These are phyloP conservation scores for Starmerella stellata DNA, from an alignment of 805 yeast genomes.

Conservation along the genomic window DNA sequence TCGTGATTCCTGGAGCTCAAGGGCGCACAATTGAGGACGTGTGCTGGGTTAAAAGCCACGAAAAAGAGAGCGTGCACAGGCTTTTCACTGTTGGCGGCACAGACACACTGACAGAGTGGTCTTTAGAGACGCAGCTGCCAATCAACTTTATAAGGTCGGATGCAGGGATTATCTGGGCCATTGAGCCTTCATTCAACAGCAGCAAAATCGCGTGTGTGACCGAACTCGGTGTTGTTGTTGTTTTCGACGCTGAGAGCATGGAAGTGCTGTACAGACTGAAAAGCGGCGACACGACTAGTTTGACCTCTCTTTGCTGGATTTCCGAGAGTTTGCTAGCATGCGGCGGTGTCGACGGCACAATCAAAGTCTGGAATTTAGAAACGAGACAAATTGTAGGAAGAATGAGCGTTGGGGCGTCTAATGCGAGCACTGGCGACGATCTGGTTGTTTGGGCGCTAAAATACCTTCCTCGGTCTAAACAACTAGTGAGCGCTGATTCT, in stretches of 20 bases:
- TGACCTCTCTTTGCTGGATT: conserved; percentile 63
- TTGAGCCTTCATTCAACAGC: conserved; percentile 45
- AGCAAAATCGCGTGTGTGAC: conserved; percentile 72
- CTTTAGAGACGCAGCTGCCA: conserved; percentile 55
- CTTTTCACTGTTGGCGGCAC: conserved; percentile 91
- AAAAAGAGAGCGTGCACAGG: conserved; percentile 27
- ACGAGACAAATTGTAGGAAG: conserved; percentile 59
- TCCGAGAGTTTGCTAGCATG: conserved; percentile 52
- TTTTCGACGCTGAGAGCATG: conserved; percentile 69
- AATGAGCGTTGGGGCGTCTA: conserved; percentile 70
- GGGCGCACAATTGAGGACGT: conserved; percentile 80
- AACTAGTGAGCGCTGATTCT: conserved; percentile 89
- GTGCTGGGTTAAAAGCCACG: conserved; percentile 39
- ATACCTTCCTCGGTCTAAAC: conserved; percentile 41
- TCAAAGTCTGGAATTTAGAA: conserved; percentile 57
- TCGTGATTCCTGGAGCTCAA: conserved; percentile 52
- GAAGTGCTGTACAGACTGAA: conserved; percentile 62
- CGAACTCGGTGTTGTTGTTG: conserved; percentile 80
- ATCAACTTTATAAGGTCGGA: conserved; percentile 66
- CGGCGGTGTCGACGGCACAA: conserved; percentile 89
- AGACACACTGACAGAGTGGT: conserved; percentile 83
- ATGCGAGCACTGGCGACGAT: conserved; percentile 19
- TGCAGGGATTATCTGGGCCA: conserved; percentile 86
- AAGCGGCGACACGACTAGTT: conserved; percentile 47
- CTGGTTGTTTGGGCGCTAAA: conserved; percentile 81